These are phyloP conservation scores for Spathaspora hagerdaliae DNA, from an alignment of 805 yeast species.

Conservation along the genomic window DNA sequence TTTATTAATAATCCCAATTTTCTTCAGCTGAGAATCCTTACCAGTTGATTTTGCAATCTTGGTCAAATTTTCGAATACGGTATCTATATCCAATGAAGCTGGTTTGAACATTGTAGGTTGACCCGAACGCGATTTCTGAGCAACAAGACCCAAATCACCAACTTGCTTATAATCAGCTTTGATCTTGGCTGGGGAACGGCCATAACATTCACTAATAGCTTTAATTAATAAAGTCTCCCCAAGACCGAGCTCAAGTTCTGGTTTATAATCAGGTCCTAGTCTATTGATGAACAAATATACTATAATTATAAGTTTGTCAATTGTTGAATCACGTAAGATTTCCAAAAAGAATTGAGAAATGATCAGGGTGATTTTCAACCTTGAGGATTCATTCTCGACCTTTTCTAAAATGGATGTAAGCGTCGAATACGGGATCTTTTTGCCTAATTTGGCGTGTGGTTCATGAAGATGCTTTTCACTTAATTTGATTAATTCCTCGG, in stretches of 20 bases:
- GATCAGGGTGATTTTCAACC: conserved; percentile 74
- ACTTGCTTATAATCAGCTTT: conserved; percentile 69
- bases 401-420: conserved; percentile 67
- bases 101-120: conserved; percentile 96
- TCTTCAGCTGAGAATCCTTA: conserved; percentile 72
- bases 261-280: conserved; percentile 91
- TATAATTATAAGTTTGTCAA: conserved; percentile 57
- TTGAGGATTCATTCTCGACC: conserved; percentile 75
- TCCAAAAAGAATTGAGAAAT: conserved; percentile 70
- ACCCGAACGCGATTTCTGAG: conserved; percentile 73
- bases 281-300: conserved; percentile 85
- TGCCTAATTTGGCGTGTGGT: neutral
- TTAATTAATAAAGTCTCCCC: conserved; percentile 88
- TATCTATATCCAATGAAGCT: conserved; percentile 64
- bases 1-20: conserved; percentile 72
- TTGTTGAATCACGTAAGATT: conserved; percentile 46
- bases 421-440: conserved; percentile 30
- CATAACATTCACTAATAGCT: conserved; percentile 87
- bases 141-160: conserved; percentile 91
- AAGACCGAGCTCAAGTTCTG: conserved; percentile 84
- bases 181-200: conserved; percentile 67
- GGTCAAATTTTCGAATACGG: conserved; percentile 70
- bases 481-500: conserved; percentile 8
- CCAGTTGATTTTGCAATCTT: conserved; percentile 79
- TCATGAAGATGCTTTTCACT: conserved; percentile 2